Evolutionary conservation across 139 green algal species (phyloP), one percentile per base, ranked within the genome.

Genomic region (Haematococcus sp.): DNA sequence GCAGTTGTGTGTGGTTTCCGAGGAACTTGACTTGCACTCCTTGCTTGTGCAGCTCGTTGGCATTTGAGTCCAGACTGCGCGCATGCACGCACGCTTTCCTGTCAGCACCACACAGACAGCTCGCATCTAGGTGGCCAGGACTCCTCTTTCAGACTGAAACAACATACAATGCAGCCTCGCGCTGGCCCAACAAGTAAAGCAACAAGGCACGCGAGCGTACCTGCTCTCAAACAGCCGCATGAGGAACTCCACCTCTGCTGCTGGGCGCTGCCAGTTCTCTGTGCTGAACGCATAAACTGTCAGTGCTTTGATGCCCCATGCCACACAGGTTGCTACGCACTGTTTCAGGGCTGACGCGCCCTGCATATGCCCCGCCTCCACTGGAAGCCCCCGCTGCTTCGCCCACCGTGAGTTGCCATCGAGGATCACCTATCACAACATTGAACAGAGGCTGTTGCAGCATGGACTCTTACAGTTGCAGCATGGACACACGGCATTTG

Each of bases 331-430:
- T 4, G 63, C 28, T 3, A 95, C 81, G 0, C 84, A n/a, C 11
- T 64, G 17, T 11, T 77, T 81, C 23, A 94, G 79, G 23, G 84
- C 70, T 20, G 70, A 25, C 15, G 88, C 77, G 2, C 90, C 91
- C 7, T 55, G 56, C 71, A 87, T 70, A 74, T 96, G 87, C 0
- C 82, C 86, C 13, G 56, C 30, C 20, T 33, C 46, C 20, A 34
- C 55, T 16, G 80, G 67, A 28, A 85, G 27, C 2, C 83, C 78
- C 1, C 70, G 55, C 30, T 65, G 40, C 2, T 0, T 13, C 2
- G 86, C 90, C 88, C 88, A 95, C 0, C 90, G 84, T 11, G 71
- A 79, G 65, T 94, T 93, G 30, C 90, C 90, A 55, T 95, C 90
- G 84, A 94, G 92, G 27, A 93, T 90, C 28, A 91, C 64, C 76